A percentile compares a stretch with the other conserved stretches of the same genome.
phyloP scores from a whole-genome alignment of 1,284 basidiomycete species.

The Fomitopsis pinicola region DNA sequence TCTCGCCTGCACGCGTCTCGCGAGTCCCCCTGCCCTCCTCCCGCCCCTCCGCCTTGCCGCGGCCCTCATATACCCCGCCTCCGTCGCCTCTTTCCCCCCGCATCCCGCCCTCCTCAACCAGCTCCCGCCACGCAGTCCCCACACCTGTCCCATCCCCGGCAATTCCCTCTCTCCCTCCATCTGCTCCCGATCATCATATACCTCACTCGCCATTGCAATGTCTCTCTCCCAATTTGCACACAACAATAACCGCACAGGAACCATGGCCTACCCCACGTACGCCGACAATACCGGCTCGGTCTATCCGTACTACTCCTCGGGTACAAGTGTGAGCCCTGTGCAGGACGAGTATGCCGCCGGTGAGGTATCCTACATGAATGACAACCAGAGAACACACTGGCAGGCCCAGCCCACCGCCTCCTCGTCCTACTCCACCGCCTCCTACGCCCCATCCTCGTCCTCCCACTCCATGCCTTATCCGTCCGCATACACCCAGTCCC shows the following conservation, averaged over 20 bases:
- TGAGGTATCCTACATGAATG: background rate
- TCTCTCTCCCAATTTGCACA: background rate
- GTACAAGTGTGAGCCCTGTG: background rate
- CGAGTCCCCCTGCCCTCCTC: background rate
- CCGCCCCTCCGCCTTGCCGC: background rate
- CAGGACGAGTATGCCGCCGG: background rate
- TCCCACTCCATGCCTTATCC: constrained; percentile 2
- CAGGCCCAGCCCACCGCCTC: background rate
- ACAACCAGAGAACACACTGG: background rate
- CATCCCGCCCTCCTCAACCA: background rate
- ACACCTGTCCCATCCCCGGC: constrained; percentile 7
- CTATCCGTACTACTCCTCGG: background rate
- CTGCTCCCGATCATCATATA: background rate
- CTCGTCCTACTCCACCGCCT: background rate
- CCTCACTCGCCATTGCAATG: background rate
- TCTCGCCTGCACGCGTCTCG: background rate
- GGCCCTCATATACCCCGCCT: constrained; percentile 3
- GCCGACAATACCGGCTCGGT: background rate
- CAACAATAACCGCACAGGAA: background rate
- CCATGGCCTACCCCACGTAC: background rate
- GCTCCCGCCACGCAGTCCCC: background rate
- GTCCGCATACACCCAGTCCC: background rate
- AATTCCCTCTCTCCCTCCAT: constrained; percentile 7
- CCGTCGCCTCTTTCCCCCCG: background rate
- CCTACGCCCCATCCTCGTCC: background rate